Evolutionary conservation across 2,329 filamentous ascomycete species (phyloP).

Genomic region (Bimuria novae-zelandiae): DNA sequence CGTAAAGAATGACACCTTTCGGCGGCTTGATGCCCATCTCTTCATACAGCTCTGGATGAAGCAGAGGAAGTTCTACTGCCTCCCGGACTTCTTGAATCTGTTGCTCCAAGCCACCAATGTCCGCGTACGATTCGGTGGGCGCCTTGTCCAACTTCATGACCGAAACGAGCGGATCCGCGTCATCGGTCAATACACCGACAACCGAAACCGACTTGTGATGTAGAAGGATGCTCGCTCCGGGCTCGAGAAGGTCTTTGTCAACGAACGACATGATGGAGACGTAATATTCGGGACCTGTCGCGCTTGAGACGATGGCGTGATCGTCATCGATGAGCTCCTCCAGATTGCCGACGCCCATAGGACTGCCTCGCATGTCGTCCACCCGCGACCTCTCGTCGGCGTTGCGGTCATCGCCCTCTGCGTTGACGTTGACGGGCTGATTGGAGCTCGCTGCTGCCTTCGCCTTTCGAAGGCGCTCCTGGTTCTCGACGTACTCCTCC

Average conservation of each 20-base stretch:
- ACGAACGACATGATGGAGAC: constrained; percentile 99
- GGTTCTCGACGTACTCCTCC: constrained; percentile 99
- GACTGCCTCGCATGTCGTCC: constrained; percentile 97
- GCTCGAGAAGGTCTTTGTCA: constrained; percentile 96
- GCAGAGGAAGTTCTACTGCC: constrained; percentile 90
- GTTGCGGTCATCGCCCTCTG: constrained; percentile 83
- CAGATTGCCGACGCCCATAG: constrained; percentile 96
- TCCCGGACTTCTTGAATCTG: constrained; percentile 98
- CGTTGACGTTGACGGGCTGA: constrained; percentile 60
- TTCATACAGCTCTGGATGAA: constrained; percentile 97
- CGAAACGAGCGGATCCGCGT: constrained; percentile 91
- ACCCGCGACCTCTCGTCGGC: constrained; percentile 94
- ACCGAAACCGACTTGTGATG: constrained; percentile 99
- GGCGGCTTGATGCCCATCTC: constrained; percentile 99
- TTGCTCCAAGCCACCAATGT: constrained; percentile 92
- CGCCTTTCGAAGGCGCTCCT: constrained; percentile 91
- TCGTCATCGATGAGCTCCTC: constrained; percentile 99
- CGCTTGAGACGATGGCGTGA: constrained; percentile 97
- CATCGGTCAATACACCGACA: constrained; percentile 94
- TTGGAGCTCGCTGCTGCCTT: constrained; percentile 70
- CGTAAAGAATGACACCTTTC: constrained; percentile 98
- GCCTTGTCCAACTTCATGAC: constrained; percentile 99
- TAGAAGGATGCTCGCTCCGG: constrained; percentile 89
- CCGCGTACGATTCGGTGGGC: constrained; percentile 95
- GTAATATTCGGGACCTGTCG: constrained; percentile 97